Base-by-base conservation (phyloP, 1,284 basidiomycete genomes). In the Afroboletus lepidellus region DNA sequence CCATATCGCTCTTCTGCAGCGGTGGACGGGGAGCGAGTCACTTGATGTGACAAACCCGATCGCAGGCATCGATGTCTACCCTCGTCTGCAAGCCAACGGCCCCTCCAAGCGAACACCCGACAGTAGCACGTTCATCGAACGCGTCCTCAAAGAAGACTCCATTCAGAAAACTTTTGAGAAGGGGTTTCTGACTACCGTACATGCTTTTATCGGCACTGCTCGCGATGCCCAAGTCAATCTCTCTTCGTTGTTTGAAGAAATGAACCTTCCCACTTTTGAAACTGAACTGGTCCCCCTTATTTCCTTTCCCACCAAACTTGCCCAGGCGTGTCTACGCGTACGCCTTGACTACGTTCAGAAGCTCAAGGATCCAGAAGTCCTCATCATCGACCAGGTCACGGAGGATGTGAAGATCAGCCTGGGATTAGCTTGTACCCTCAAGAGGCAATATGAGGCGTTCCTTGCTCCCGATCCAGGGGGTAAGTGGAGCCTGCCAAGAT, bases 351-450 rank as follows among this genome's bases (percentile, higher is more conserved):
- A 96, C 56, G 92, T 94, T 5, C 83, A 87, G 65, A 94, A 94
- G 63, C 80, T 99, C 55, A 85, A 84, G 62, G 92, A 97, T 58
- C 94, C 93, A 23, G 84, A 93, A 63, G 78, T 92, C 49, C 80
- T 97, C 57, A 92, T 98, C 55, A 90, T 99, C 60, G 94, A 99
- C 70, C 95, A 98, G 69, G 90, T 98, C 76, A 89, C 89, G 16
- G 94, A 96, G 62, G 95, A 98, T 67, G 79, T 99, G 58, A 90
- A 96, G 63, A 81, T 96, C 48, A 92, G 90, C 59, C 88, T 99
- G 48, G 91, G 92, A 13, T 80, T 98, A 43, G 95, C 97, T 18
- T 97, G 95, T 64, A 88, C 92, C 27, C 85, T 99, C 63, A 98
- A 98, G 72, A 80, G 90, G 53, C 94, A 98, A 68, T 99, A 98